phyloP scores from a whole-genome alignment of 2,329 filamentous ascomycete species.

The Pseudocercospora crystallina region DNA sequence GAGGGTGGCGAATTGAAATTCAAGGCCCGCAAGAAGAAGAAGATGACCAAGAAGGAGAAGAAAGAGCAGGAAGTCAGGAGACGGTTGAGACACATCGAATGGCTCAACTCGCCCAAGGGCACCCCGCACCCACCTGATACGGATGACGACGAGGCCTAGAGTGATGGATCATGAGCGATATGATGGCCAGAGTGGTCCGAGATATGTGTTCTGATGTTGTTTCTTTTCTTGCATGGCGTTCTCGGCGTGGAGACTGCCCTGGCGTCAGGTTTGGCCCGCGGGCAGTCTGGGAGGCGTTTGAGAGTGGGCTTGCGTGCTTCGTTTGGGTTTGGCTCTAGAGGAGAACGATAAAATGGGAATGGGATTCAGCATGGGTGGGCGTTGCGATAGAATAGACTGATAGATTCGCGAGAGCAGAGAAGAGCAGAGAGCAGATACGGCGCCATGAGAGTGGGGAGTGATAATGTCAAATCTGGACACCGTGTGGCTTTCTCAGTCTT shows the following conservation, averaged over 20 bases:
- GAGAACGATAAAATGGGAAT: no score
- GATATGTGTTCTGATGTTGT: no score
- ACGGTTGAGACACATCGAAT: constrained; percentile 76
- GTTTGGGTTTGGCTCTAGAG: neutral
- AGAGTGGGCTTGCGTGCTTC: constrained; percentile 1
- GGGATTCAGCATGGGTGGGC: no score
- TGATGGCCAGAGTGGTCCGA: no score
- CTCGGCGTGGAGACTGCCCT: constrained; percentile 1
- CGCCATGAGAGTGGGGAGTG: no score
- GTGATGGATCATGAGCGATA: constrained; percentile 15
- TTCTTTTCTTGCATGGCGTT: constrained; percentile 10
- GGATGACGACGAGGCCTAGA: constrained; percentile 63
- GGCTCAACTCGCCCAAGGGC: constrained; percentile 70
- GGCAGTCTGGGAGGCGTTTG: constrained; percentile 6
- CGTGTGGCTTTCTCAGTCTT: no score
- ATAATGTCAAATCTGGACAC: no score
- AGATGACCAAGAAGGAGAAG: constrained; percentile 93
- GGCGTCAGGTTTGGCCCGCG: constrained; percentile 2
- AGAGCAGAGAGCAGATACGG: no score
- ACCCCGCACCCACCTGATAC: constrained; percentile 75
- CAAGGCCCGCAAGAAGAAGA: constrained; percentile 92
- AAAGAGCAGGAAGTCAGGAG: constrained; percentile 91
- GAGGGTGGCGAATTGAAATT: constrained; percentile 70
- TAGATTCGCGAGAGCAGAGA: no score
- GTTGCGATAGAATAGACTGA: no score